Conservation (phyloP, 2,329 filamentous ascomycete genomes). For the Thyridium curvatum region DNA sequence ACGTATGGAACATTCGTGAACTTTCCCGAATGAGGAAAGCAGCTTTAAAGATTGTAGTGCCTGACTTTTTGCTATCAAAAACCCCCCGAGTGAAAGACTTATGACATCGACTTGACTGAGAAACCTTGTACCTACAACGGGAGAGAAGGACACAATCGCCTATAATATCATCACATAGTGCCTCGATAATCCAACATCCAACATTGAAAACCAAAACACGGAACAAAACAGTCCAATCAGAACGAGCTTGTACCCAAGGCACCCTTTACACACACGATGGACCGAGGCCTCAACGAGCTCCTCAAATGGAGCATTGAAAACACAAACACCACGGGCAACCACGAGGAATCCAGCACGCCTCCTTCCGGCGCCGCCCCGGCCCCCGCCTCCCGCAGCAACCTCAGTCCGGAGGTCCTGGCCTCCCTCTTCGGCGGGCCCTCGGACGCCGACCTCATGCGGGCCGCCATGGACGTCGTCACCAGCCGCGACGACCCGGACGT, state of each 20-base stretch:
- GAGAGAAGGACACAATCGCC: no score
- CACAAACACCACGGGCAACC: conserved; percentile 3
- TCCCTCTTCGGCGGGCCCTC: conserved; percentile 77
- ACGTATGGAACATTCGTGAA: conserved; percentile 27
- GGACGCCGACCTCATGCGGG: conserved; percentile 87
- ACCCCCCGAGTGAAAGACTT: not conserved
- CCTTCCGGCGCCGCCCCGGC: conserved; percentile 19
- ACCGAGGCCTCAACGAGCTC: conserved; percentile 25
- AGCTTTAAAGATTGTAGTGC: conserved; percentile 7
- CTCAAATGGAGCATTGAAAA: conserved; percentile 30
- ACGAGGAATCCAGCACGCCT: no score
- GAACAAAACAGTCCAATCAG: no score
- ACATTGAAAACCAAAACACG: no score
- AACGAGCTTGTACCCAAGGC: no score
- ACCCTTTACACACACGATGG: conserved; percentile 17
- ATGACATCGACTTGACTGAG: no score
- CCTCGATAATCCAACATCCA: no score
- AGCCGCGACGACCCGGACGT: conserved; percentile 50
- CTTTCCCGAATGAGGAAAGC: conserved; percentile 19
- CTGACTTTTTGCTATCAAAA: not conserved
- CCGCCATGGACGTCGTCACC: conserved; percentile 71
- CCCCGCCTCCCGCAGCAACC: no score
- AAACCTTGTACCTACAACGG: no score
- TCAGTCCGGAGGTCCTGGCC: conserved; percentile 66
- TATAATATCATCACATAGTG: no score